Conservation (phyloP, 2,329 filamentous ascomycete species). For the Aspergillus viridinutans region DNA sequence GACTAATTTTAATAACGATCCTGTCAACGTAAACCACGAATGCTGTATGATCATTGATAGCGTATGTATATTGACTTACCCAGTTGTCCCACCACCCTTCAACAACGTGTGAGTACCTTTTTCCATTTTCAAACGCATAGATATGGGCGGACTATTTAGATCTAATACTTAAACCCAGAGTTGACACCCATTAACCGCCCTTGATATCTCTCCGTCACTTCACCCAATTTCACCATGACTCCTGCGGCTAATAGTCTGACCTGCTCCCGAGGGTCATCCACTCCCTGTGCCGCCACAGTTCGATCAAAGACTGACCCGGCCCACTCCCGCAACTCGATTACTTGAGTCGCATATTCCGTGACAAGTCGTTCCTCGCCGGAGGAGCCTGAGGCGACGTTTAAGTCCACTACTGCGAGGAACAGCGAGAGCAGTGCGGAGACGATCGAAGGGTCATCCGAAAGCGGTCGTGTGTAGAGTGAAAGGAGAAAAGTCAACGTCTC, state of each 20-base stretch:
- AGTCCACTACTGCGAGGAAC: conserved; percentile 73
- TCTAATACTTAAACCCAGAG: conserved; percentile 43
- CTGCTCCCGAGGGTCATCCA: conserved; percentile 37
- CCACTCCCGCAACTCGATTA: conserved; percentile 88
- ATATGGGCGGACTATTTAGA: not conserved
- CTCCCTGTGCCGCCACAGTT: conserved; percentile 47
- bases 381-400: conserved; percentile 56
- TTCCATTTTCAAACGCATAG: not conserved
- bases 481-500: conserved; percentile 84
- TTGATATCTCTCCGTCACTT: conserved; percentile 79
- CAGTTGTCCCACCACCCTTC: not conserved
- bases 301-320: conserved; percentile 69
- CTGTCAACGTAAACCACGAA: not conserved
- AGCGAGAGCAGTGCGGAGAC: conserved; percentile 73
- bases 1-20: not conserved
- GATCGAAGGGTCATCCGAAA: conserved; percentile 60
- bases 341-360: conserved; percentile 66
- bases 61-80: not conserved
- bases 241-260: conserved; percentile 63
- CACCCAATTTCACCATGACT: conserved; percentile 73
- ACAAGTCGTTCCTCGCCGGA: conserved; percentile 65
- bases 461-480: conserved; percentile 52
- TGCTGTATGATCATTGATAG: not conserved
- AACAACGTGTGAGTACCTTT: not conserved
- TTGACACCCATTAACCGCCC: conserved; percentile 69